phyloP scores from a whole-genome alignment of 768 basidiomycete species.

The Dendrothele bispora region DNA sequence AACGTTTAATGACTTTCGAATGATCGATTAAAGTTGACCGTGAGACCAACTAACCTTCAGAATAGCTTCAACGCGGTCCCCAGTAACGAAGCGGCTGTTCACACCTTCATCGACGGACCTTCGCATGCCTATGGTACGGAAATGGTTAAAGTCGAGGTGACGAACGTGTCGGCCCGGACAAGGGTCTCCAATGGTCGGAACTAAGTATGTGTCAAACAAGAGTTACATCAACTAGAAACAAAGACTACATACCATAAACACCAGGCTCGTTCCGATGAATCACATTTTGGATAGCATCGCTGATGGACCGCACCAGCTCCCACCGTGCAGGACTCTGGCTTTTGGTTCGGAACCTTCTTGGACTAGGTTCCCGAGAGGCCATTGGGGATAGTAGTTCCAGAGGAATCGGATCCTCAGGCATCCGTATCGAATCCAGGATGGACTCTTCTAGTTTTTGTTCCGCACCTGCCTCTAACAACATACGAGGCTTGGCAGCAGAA shows the following conservation, averaged over 20 bases:
- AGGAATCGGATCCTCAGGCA: conserved; percentile 71
- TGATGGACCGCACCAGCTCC: conserved; percentile 79
- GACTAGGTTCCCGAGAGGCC: conserved; percentile 82
- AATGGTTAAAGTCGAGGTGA: conserved; percentile 93
- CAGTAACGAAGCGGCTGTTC: conserved; percentile 90
- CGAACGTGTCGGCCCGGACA: conserved; percentile 79
- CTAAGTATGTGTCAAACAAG: conserved; percentile 32
- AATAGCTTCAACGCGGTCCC: conserved; percentile 75
- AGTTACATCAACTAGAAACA: conserved; percentile 4
- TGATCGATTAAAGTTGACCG: conserved; percentile 4
- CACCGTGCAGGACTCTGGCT: conserved; percentile 83
- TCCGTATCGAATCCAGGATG: conserved; percentile 55
- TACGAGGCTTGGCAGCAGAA: conserved; percentile 35
- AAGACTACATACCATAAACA: conserved; percentile 59
- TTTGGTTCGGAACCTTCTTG: conserved; percentile 69
- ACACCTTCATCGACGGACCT: conserved; percentile 89
- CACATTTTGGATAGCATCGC: conserved; percentile 72
- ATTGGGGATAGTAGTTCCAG: conserved; percentile 76
- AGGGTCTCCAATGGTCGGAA: conserved; percentile 68
- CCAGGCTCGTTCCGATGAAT: conserved; percentile 64
- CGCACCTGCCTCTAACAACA: conserved; percentile 34
- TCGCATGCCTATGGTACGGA: conserved; percentile 95
- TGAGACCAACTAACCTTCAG: conserved; percentile 56
- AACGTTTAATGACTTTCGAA: conserved; percentile 11
- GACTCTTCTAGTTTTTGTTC: conserved; percentile 57